These are phyloP conservation scores for Blastocystis sp. DNA, from an alignment of 352 stramenopile genomes.

Conservation along the genomic window DNA sequence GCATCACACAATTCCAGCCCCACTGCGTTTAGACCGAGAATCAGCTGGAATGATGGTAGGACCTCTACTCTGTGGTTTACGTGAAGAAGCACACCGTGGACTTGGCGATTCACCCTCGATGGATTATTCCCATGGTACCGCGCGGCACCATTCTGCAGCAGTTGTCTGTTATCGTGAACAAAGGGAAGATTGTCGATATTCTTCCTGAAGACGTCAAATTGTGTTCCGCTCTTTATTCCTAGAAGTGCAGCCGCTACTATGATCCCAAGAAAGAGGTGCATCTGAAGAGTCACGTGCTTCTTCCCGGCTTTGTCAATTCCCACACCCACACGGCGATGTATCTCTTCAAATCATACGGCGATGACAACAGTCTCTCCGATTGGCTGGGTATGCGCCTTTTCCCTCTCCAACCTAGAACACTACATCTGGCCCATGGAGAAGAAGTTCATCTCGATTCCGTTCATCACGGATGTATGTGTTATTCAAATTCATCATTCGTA, in stretches of 20 bases:
- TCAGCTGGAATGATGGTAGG: constrained; percentile 20
- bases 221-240: constrained; percentile 26
- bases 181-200: constrained; percentile 79
- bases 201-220: constrained; percentile 72
- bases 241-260: constrained; percentile 75
- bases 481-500: neutral
- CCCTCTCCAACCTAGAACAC: constrained; percentile 70
- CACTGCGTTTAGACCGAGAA: no score
- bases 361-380: constrained; percentile 81
- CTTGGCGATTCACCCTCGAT: constrained; percentile 78
- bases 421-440: constrained; percentile 83
- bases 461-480: constrained; percentile 75
- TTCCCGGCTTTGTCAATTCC: constrained; percentile 81
- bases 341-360: constrained; percentile 79
- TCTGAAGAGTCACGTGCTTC: constrained; percentile 78
- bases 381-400: constrained; percentile 74
- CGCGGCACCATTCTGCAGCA: constrained; percentile 77
- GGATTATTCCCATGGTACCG: constrained; percentile 81
- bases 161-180: constrained; percentile 78
- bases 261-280: constrained; percentile 73
- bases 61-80: neutral
- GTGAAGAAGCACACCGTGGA: constrained; percentile 71
- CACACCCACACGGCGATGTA: constrained; percentile 84
- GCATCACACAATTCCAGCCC: neutral
- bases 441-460: constrained; percentile 77